Evolutionary conservation across 805 yeast genomes (phyloP), one percentile per base, ranked within the genome.

Genomic region (Ogataea ganodermae): DNA sequence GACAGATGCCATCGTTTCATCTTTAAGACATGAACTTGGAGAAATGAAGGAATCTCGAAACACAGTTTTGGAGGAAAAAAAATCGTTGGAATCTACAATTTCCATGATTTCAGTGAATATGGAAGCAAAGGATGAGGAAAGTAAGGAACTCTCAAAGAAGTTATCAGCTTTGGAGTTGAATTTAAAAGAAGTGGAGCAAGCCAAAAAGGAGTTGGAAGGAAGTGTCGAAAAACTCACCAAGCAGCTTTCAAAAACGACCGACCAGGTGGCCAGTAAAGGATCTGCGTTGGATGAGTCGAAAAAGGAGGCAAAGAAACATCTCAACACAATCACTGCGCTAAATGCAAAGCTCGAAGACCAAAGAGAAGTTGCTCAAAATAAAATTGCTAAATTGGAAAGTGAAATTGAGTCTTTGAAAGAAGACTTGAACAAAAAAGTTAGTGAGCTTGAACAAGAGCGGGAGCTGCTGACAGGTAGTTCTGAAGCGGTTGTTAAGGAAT

Each of bases 371-470:
- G 49, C 58, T 26, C 27, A 54, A 6, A 51, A 31, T 1, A 55
- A 52, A 20, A 37, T 68, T 1, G 38, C 56, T 1, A 52, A 58
- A 1, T 50, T 68, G 12, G 68, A 70, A 37, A 45, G 44, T 4
- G 69, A 69, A 23, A 56, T 73, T 3, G 37, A 49, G 10, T 38
- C 48, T 0, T 54, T 74, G 35, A 66, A 68, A 22, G 51, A 59
- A 1, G 69, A 71, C 1, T 52, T 79, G 35, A 67, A 66, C 16
- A 53, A 55, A 16, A 79, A 75, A 50, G 54, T 56, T 1, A 50
- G 62, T 33, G 82, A 75, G 35, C 72, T 80, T 49, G 84, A 80
- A 40, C 69, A 68, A 27, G 84, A 80, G 55, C 65, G 84, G 45
- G 66, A 63, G 10, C 62, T 75, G 55, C 58, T 78, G 10, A 72